Percentiles rank a stretch among this genome's conserved stretches.
These are phyloP conservation scores for Lactifluus piperatus DNA, from an alignment of 768 basidiomycete species.

Conservation along the genomic window DNA sequence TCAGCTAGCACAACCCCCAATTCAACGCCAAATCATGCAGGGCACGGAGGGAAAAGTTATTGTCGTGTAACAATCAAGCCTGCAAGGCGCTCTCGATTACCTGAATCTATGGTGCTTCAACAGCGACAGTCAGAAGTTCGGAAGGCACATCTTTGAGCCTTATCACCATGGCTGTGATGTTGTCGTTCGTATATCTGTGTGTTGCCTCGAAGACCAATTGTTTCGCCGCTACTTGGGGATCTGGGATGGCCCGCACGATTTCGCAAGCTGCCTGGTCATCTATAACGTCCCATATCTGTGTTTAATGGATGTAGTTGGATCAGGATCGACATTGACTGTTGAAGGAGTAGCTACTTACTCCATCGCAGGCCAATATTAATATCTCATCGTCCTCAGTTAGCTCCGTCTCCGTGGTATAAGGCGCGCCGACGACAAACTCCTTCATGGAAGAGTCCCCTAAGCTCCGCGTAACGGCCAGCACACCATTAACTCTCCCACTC, in stretches of 20 bases:
- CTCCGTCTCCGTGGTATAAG: conserved; percentile 97
- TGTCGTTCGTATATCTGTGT: conserved; percentile 85
- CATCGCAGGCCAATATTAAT: conserved; percentile 93
- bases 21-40: background rate
- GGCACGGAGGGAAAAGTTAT: background rate
- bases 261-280: conserved; percentile 88
- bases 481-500: conserved; percentile 97
- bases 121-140: conserved; percentile 15
- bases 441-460: conserved; percentile 98
- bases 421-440: conserved; percentile 96
- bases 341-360: conserved; percentile 48
- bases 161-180: conserved; percentile 86
- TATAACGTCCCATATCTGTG: conserved; percentile 92
- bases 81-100: background rate
- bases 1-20: background rate
- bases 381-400: conserved; percentile 90
- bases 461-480: conserved; percentile 91
- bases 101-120: conserved; percentile 13
- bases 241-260: conserved; percentile 57
- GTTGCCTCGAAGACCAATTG: conserved; percentile 77
- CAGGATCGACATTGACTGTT: background rate
- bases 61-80: background rate
- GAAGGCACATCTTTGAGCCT: conserved; percentile 51
- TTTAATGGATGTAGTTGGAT: background rate
- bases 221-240: conserved; percentile 78